Evolutionary conservation across 805 yeast genomes (phyloP).

Genomic region (Lachancea meyersii): DNA sequence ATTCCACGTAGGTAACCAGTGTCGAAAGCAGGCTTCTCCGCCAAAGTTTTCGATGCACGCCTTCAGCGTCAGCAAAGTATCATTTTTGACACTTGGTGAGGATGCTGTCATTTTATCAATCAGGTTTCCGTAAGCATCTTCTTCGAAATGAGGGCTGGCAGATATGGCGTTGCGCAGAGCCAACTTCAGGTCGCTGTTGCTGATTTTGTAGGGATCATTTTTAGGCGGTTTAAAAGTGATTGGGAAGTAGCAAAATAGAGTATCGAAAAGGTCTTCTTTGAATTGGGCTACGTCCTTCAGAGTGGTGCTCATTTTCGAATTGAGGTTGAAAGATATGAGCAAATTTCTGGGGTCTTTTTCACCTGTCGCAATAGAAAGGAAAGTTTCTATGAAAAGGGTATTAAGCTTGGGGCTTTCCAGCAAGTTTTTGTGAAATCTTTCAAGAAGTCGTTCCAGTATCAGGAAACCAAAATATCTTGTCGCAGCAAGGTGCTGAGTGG

Average conservation of each 20-base stretch:
- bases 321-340: constrained; percentile 58
- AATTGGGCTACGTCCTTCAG: constrained; percentile 35
- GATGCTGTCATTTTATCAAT: constrained; percentile 76
- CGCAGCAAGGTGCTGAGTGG: constrained; percentile 54
- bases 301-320: constrained; percentile 39
- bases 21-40: constrained; percentile 41
- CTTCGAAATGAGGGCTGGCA: constrained; percentile 55
- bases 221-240: constrained; percentile 90
- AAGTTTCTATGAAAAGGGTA: constrained; percentile 47
- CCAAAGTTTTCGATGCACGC: constrained; percentile 51
- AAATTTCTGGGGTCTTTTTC: constrained; percentile 94
- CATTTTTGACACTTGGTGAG: constrained; percentile 64
- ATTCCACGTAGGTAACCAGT: constrained; percentile 79
- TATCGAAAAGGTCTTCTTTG: constrained; percentile 73
- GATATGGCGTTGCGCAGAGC: constrained; percentile 58
- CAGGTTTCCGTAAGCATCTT: constrained; percentile 69
- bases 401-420: constrained; percentile 21
- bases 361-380: constrained; percentile 65
- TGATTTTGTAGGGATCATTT: constrained; percentile 72
- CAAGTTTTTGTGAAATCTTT: constrained; percentile 24
- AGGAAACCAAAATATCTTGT: constrained; percentile 55
- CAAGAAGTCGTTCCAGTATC: constrained; percentile 38
- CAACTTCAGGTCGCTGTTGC: constrained; percentile 62
- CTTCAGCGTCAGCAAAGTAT: constrained; percentile 58
- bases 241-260: constrained; percentile 92